A percentile compares a stretch with the other conserved stretches of the same genome.
Conservation (phyloP, 177 flowering plant species). For the Vitis hybrid region DNA sequence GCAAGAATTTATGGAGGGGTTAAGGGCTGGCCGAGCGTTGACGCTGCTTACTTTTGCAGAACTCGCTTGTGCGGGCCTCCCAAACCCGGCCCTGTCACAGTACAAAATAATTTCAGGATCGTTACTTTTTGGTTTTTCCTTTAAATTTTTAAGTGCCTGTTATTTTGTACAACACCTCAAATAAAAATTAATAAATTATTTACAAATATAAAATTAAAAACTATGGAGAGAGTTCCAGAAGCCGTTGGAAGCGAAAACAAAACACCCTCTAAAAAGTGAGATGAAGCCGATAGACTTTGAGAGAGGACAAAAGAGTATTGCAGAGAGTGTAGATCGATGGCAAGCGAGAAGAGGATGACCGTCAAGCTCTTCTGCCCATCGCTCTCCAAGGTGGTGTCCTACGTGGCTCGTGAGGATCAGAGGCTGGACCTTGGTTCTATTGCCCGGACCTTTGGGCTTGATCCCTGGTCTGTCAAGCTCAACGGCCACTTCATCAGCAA, state of each 20-base stretch:
- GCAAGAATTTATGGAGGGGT: conserved; percentile 95
- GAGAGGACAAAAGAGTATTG: not conserved
- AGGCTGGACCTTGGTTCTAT: conserved; percentile 65
- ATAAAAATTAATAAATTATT: not conserved
- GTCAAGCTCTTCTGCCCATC: conserved; percentile 54
- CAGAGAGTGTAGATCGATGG: conserved; percentile 10
- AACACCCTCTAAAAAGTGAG: not conserved
- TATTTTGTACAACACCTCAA: not conserved
- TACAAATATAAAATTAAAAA: not conserved
- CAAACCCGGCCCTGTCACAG: conserved; percentile 22
- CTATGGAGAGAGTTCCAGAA: conserved; percentile 24
- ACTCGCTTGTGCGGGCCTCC: conserved; percentile 98
- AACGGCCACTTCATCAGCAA: conserved; percentile 72
- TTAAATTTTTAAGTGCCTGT: too few species aligned
- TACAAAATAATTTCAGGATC: too few species aligned
- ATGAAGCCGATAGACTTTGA: not conserved
- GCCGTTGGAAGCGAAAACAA: conserved; percentile 12
- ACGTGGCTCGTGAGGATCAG: conserved; percentile 42
- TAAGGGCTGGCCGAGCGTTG: conserved; percentile 92
- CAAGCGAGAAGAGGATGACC: conserved; percentile 12
- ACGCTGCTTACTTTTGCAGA: conserved; percentile 99
- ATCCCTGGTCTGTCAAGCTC: conserved; percentile 62
- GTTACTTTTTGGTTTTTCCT: too few species aligned
- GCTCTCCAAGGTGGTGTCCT: conserved; percentile 29
- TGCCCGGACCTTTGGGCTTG: conserved; percentile 59